These are phyloP conservation scores for Sarocladiaceae sp. DNA, from an alignment of 2,329 filamentous ascomycete genomes.

Conservation along the genomic window DNA sequence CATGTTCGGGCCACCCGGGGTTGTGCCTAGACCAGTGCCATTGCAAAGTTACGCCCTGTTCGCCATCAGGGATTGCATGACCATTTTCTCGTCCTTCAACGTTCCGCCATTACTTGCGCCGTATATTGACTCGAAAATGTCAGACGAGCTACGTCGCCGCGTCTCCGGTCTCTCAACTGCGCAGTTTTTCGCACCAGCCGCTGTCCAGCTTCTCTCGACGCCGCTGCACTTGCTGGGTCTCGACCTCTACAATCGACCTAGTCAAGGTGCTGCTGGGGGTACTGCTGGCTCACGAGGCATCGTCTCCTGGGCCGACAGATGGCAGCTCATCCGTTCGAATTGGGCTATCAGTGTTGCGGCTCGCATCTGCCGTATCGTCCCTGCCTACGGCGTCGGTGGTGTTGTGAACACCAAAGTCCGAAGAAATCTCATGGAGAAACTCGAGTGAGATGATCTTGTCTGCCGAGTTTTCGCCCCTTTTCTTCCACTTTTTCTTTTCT, in stretches of 20 bases:
- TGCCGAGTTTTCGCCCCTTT: neutral
- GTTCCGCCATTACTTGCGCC: conserved; percentile 76
- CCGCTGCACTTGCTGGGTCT: conserved; percentile 81
- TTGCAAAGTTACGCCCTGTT: conserved; percentile 73
- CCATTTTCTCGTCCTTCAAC: conserved; percentile 91
- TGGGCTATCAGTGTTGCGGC: conserved; percentile 72
- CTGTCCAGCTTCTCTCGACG: conserved; percentile 74
- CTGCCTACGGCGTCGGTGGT: conserved; percentile 83
- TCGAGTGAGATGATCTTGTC: conserved; percentile 32
- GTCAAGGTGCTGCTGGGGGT: conserved; percentile 22
- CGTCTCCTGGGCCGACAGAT: conserved; percentile 54
- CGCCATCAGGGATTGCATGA: conserved; percentile 76
- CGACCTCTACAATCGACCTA: conserved; percentile 75
- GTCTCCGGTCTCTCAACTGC: conserved; percentile 59
- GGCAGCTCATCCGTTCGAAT: conserved; percentile 63
- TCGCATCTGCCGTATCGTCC: conserved; percentile 78
- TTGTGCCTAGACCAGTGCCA: conserved; percentile 54
- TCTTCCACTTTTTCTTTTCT: neutral
- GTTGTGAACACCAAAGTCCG: conserved; percentile 77
- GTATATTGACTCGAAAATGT: conserved; percentile 51
- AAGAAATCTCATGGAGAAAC: conserved; percentile 58
- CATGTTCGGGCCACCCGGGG: conserved; percentile 66
- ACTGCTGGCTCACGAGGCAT: conserved; percentile 20
- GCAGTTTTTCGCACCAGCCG: conserved; percentile 76
- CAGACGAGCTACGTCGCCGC: conserved; percentile 38